Conservation (phyloP, 1,284 basidiomycete genomes). For the Tilletia caries region DNA sequence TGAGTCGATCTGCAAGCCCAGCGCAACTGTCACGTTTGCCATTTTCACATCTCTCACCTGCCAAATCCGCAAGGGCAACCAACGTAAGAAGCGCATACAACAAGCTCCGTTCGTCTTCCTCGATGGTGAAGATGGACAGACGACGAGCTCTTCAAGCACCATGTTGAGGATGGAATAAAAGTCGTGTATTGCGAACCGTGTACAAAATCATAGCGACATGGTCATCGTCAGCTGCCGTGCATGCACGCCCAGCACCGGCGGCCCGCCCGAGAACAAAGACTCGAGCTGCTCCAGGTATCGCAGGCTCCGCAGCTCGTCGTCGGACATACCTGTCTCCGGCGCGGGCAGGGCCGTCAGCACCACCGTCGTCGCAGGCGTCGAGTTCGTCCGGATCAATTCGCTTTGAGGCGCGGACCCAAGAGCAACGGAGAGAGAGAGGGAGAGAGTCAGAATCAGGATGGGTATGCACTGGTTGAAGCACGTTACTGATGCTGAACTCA, state of each 20-base stretch:
- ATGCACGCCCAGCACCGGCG: conserved; percentile 49
- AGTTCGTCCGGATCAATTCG: conserved; percentile 48
- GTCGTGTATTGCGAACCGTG: too few relatives aligned
- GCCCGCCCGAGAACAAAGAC: conserved; percentile 44
- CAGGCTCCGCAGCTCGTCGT: conserved; percentile 31
- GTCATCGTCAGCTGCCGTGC: conserved; percentile 45
- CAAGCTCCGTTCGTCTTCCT: too few relatives aligned
- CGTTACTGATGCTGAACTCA: conserved; percentile 3
- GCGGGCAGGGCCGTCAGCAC: conserved; percentile 50
- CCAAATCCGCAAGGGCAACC: too few relatives aligned
- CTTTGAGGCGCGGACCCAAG: too few relatives aligned
- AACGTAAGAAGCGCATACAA: too few relatives aligned
- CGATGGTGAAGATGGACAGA: too few relatives aligned
- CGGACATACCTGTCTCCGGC: conserved; percentile 46
- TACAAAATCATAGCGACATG: neutral
- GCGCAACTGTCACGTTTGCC: too few relatives aligned
- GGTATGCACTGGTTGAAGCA: too few relatives aligned
- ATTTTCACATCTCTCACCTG: too few relatives aligned
- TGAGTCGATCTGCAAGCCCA: too few relatives aligned
- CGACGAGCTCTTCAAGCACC: too few relatives aligned
- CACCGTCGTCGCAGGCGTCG: conserved; percentile 40
- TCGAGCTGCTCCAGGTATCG: conserved; percentile 48
- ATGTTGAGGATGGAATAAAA: too few relatives aligned
- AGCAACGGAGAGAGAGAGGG: neutral
- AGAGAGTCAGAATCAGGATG: neutral